These are phyloP conservation scores for Exophiala alcalophila DNA, from an alignment of 2,329 filamentous ascomycete genomes.

Conservation along the genomic window DNA sequence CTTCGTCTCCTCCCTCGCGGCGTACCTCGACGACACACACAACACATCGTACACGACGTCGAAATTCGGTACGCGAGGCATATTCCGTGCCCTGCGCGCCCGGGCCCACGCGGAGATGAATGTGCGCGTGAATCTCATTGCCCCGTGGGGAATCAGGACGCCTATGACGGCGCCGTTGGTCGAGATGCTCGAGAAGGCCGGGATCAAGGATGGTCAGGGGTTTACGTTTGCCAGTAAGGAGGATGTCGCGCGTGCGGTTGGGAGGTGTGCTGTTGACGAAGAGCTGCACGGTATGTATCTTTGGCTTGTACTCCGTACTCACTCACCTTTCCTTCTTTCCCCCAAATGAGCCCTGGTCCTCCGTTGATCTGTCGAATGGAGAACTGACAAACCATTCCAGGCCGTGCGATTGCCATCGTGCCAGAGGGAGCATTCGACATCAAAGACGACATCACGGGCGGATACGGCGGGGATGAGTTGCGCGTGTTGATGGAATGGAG, in stretches of 20 bases:
- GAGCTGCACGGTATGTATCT: slow-evolving; percentile 9
- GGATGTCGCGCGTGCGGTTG: slow-evolving; percentile 8
- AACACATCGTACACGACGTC: slow-evolving; percentile 21
- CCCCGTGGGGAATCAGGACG: slow-evolving; percentile 11
- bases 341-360: too few relatives aligned
- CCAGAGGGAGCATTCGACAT: slow-evolving; percentile 14
- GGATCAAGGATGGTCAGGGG: slow-evolving; percentile 4
- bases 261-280: slow-evolving; percentile 5
- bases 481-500: slow-evolving; percentile 10
- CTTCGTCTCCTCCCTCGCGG: slow-evolving; percentile 18
- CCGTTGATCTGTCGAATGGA: too few relatives aligned
- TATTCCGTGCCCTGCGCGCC: slow-evolving; percentile 19
- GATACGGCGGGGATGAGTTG: slow-evolving; percentile 8
- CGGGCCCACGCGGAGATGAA: background rate
- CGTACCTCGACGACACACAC: slow-evolving; percentile 16
- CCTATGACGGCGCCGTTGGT: slow-evolving; percentile 13
- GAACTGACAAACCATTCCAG: too few relatives aligned
- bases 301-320: too few relatives aligned
- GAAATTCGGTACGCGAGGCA: slow-evolving; percentile 25
- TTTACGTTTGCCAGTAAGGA: slow-evolving; percentile 11
- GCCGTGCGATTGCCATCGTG: slow-evolving; percentile 12
- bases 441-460: slow-evolving; percentile 11
- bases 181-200: background rate
- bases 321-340: too few relatives aligned
- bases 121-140: slow-evolving; percentile 11